Percentiles rank a stretch among this genome's conserved stretches.
phyloP scores from a whole-genome alignment of 768 basidiomycete genomes.

The Rhizopogon rudus region DNA sequence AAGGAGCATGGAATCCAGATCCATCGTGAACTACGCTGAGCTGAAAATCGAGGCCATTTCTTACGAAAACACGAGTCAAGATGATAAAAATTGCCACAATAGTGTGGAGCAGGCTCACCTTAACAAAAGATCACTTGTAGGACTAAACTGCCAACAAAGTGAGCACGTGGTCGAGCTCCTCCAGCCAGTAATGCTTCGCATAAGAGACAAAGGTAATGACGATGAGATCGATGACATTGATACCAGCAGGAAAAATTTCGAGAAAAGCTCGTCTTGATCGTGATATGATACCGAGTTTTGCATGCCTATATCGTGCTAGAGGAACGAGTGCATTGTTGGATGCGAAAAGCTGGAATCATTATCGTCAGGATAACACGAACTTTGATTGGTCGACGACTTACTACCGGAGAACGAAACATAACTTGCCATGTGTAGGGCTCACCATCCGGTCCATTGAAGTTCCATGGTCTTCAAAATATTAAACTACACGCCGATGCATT shows the following conservation, averaged over 20 bases:
- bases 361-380: neutral
- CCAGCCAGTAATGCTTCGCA: constrained; percentile 2
- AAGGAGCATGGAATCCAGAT: neutral
- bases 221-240: constrained; percentile 23
- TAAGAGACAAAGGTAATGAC: constrained; percentile 12
- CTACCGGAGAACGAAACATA: constrained; percentile 31
- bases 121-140: neutral
- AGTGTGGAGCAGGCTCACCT: neutral
- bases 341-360: constrained; percentile 23
- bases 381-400: constrained; percentile 10
- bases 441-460: constrained; percentile 31
- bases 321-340: constrained; percentile 24
- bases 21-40: no score
- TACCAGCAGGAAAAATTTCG: constrained; percentile 30
- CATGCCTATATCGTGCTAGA: constrained; percentile 30
- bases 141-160: neutral
- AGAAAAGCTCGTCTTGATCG: constrained; percentile 31
- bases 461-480: constrained; percentile 27
- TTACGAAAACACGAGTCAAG: neutral
- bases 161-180: neutral
- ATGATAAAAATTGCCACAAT: neutral
- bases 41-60: neutral
- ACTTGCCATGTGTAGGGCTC: constrained; percentile 35
- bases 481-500: neutral
- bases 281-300: constrained; percentile 33